Percentiles rank a stretch among this genome's conserved stretches.
Conservation (phyloP, 176 grass and related monocot species). For the Phyllostachys edulis region DNA sequence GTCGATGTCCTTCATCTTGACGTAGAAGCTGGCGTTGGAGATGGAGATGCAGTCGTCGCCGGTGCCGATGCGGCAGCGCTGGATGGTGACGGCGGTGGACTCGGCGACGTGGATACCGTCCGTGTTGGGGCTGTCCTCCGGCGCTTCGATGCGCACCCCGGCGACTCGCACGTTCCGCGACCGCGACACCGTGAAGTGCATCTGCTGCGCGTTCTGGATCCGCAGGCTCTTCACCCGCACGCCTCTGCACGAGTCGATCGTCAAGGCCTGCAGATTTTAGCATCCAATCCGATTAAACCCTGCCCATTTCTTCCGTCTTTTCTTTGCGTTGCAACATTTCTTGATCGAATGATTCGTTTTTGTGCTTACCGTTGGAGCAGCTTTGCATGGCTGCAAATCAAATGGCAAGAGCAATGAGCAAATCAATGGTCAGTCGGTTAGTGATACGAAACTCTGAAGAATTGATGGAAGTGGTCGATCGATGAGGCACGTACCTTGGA, state of each 20-base stretch:
- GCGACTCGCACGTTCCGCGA: slow-evolving; percentile 52
- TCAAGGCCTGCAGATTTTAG: slow-evolving; percentile 45
- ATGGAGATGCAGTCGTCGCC: slow-evolving; percentile 95
- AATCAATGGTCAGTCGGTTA: no score
- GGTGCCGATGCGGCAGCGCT: slow-evolving; percentile 68
- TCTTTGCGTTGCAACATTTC: background rate
- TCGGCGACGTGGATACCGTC: slow-evolving; percentile 92
- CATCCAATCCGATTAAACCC: background rate
- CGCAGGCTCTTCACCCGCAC: slow-evolving; percentile 52
- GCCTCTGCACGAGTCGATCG: slow-evolving; percentile 59
- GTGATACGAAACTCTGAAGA: background rate
- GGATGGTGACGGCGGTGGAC: slow-evolving; percentile 64
- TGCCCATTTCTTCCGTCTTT: background rate
- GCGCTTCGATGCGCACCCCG: slow-evolving; percentile 50
- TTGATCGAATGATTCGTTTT: background rate
- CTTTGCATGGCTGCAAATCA: slow-evolving; percentile 60
- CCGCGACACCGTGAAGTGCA: slow-evolving; percentile 65
- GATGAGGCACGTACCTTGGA: slow-evolving; percentile 43
- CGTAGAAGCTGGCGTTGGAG: slow-evolving; percentile 67
- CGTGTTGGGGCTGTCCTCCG: slow-evolving; percentile 88
- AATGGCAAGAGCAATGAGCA: background rate
- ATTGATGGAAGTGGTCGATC: background rate
- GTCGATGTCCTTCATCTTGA: slow-evolving; percentile 64
- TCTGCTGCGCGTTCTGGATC: slow-evolving; percentile 91
- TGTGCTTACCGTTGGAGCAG: slow-evolving; percentile 66